A percentile compares a stretch with the other conserved stretches of the same genome.
These are phyloP conservation scores for Prunus yedoensis DNA, from an alignment of 331 rosid genomes.

Conservation along the genomic window DNA sequence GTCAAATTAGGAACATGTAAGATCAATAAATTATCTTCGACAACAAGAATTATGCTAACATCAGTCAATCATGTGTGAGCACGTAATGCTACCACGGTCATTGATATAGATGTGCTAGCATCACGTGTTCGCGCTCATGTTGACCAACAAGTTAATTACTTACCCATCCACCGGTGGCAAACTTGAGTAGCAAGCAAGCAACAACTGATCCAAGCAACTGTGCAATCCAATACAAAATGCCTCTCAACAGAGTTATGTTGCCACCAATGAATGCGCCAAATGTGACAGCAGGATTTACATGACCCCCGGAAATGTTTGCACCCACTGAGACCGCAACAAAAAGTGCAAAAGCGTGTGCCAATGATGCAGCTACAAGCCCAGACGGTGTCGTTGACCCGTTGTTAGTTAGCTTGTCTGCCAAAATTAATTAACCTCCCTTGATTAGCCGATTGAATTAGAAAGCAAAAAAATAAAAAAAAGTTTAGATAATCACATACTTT, in stretches of 20 bases:
- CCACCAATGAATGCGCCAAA: conserved; percentile 84
- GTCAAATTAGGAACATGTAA: not conserved
- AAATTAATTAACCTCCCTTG: not conserved
- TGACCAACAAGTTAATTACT: not conserved
- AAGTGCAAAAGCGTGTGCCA: conserved; percentile 70
- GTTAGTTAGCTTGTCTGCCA: conserved; percentile 58
- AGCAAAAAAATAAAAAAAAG: too few species aligned
- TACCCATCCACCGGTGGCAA: conserved; percentile 73
- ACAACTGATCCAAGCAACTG: conserved; percentile 76
- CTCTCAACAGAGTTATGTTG: conserved; percentile 61
- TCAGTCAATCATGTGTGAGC: too few species aligned
- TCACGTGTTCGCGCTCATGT: too few species aligned
- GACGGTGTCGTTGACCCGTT: conserved; percentile 51
- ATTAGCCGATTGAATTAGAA: not conserved
- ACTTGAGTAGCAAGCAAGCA: conserved; percentile 75
- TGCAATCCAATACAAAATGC: conserved; percentile 72
- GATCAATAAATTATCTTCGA: not conserved
- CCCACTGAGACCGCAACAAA: conserved; percentile 79
- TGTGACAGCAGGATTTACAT: conserved; percentile 89
- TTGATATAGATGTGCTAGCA: too few species aligned
- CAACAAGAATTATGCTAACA: too few species aligned
- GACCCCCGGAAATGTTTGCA: conserved; percentile 90
- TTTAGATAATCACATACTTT: too few species aligned
- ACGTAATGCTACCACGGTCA: too few species aligned
- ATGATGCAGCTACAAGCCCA: conserved; percentile 63